Evolutionary conservation across 2,329 filamentous ascomycete species (phyloP).

Genomic region (Epichloe glyceriae): DNA sequence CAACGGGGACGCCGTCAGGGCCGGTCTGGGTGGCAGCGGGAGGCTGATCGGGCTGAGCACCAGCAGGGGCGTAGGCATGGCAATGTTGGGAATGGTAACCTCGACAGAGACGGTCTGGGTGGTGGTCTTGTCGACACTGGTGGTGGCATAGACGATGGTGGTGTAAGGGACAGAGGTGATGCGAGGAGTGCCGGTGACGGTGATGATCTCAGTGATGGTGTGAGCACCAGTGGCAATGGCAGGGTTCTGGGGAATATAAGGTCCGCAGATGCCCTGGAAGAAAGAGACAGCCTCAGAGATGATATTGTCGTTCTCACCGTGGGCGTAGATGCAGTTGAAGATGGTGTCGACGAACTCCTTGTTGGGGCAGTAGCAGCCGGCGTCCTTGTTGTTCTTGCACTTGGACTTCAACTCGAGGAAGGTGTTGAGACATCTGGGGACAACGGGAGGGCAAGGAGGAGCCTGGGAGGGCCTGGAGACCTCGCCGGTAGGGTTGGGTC

Average conservation of each 20-base stretch:
- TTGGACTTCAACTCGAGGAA: slow-evolving; percentile 57
- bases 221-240: slow-evolving; percentile 68
- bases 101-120: slow-evolving; percentile 38
- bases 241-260: slow-evolving; percentile 64
- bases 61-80: slow-evolving; percentile 27
- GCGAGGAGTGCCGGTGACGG: slow-evolving; percentile 37
- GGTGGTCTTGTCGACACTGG: slow-evolving; percentile 33
- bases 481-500: slow-evolving; percentile 5
- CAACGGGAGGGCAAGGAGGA: slow-evolving; percentile 49
- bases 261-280: slow-evolving; percentile 84
- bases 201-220: slow-evolving; percentile 47
- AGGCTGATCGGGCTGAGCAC: slow-evolving; percentile 8
- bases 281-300: slow-evolving; percentile 62
- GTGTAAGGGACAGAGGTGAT: slow-evolving; percentile 36
- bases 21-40: slow-evolving; percentile 5
- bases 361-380: slow-evolving; percentile 76
- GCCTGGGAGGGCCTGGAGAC: slow-evolving; percentile 7
- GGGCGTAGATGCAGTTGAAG: slow-evolving; percentile 68
- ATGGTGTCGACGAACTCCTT: slow-evolving; percentile 63
- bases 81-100: slow-evolving; percentile 40
- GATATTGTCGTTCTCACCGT: slow-evolving; percentile 53
- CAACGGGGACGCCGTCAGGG: not conserved
- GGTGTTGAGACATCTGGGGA: slow-evolving; percentile 85
- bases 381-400: slow-evolving; percentile 76
- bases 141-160: slow-evolving; percentile 34